Evolutionary conservation across 768 basidiomycete genomes (phyloP), one percentile per base, ranked within the genome.

Genomic region (Pleurotus citrinopileatus): DNA sequence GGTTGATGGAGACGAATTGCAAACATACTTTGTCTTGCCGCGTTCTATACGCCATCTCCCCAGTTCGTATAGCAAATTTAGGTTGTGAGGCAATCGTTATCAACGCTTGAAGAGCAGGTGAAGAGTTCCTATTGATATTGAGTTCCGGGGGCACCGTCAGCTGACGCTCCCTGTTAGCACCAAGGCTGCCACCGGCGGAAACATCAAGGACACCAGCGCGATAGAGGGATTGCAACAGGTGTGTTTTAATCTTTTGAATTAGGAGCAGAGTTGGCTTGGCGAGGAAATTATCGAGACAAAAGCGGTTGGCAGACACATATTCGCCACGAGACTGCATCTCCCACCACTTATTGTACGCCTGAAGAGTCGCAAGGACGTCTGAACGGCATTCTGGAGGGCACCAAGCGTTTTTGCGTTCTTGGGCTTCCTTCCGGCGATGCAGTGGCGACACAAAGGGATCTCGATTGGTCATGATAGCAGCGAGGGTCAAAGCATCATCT

Each of bases 361-460:
- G 77, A 34, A 95, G 72, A 28, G 83, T 82, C 3, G 93, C 88
- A 40, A 97, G 74, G 1, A 86, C 79, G 65, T 98, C 95, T 0
- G 93, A 94, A 36, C 85, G 80, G 71, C 90, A 95, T n/a, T 84
- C 82, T 20, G 73, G 75, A 3, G 89, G 83, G 13, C 84, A 79
- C 89, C 91, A 98, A 1, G 81, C 82, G 56, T 82, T 78, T 70
- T 95, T 95, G 66, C 79, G 78, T 17, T 76, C 78, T 34, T 82
- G 74, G 2, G 94, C 86, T 63, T 91, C 82, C 8, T 68, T 64
- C 69, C 89, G 91, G 52, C 87, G 73, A 46, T 86, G 83, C 67
- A 88, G 79, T 0, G 95, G 95, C 0, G 87, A 81, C 54, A 95
- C 67, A 76, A 97, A 98, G 4, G 94, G 92, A 55, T 96, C 94